Evolutionary conservation across 257 asterid genomes (phyloP).

Genomic region (Plectranthus barbatus): DNA sequence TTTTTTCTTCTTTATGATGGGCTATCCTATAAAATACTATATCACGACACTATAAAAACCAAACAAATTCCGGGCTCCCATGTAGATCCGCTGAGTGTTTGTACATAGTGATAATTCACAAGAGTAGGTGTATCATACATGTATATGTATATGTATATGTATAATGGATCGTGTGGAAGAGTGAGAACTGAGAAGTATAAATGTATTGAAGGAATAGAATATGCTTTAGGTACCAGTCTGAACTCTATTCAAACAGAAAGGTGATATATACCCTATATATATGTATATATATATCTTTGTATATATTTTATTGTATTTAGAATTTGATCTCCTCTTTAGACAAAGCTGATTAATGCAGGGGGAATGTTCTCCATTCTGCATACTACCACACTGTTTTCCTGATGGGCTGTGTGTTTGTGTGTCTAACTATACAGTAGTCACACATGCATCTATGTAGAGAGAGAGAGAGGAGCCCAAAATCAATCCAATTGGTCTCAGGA

Average conservation of each 20-base stretch:
- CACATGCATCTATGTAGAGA: neutral
- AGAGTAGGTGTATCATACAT: neutral
- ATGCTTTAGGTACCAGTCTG: conserved; percentile 22
- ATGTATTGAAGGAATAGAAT: too few relatives aligned
- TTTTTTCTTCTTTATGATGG: too few relatives aligned
- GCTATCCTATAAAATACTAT: too few relatives aligned
- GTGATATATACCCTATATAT: conserved; percentile 7
- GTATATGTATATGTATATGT: neutral
- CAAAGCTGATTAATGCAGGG: conserved; percentile 30
- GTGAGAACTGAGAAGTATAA: too few relatives aligned
- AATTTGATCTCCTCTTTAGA: conserved; percentile 19
- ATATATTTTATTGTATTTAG: neutral
- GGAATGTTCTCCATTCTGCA: conserved; percentile 38
- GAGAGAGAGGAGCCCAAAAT: conserved; percentile 7
- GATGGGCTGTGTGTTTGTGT: neutral
- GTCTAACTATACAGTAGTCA: neutral
- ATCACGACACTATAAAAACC: too few relatives aligned
- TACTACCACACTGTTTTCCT: conserved; percentile 2
- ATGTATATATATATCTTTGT: neutral
- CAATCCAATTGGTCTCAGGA: conserved; percentile 38
- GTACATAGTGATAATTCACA: neutral
- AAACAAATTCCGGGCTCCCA: too few relatives aligned
- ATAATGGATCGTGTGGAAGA: too few relatives aligned
- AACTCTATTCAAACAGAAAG: conserved; percentile 21
- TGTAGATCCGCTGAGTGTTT: too few relatives aligned